phyloP scores from a whole-genome alignment of 257 asterid species.

The Nicotiana tabacum region DNA sequence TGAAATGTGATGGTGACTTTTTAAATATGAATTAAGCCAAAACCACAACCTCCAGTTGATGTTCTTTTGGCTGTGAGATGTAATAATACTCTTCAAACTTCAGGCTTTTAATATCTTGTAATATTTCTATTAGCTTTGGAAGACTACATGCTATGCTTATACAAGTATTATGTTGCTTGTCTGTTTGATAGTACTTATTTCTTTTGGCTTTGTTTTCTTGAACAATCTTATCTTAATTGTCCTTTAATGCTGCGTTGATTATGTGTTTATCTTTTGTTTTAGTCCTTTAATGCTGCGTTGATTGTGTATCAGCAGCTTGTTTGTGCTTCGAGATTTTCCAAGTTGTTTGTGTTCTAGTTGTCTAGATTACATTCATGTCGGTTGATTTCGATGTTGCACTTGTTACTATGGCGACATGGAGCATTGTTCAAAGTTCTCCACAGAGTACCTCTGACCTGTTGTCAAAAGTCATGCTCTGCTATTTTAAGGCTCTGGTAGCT shows the following conservation, averaged over 20 bases:
- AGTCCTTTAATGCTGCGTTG: no score
- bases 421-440: no score
- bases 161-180: background rate
- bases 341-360: no score
- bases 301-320: no score
- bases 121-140: background rate
- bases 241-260: background rate
- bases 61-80: background rate
- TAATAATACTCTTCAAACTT: background rate
- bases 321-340: no score
- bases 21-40: background rate
- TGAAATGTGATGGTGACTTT: background rate
- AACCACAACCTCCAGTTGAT: conserved; percentile 6
- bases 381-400: no score
- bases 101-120: background rate
- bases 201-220: background rate
- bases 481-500: no score
- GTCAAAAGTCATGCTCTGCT: no score
- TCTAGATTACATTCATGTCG: no score
- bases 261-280: background rate
- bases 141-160: background rate
- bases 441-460: no score
- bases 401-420: no score
- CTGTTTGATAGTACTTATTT: background rate
- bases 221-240: background rate